These are phyloP conservation scores for Trametes polyzona DNA, from an alignment of 1,284 basidiomycete genomes.

Conservation along the genomic window DNA sequence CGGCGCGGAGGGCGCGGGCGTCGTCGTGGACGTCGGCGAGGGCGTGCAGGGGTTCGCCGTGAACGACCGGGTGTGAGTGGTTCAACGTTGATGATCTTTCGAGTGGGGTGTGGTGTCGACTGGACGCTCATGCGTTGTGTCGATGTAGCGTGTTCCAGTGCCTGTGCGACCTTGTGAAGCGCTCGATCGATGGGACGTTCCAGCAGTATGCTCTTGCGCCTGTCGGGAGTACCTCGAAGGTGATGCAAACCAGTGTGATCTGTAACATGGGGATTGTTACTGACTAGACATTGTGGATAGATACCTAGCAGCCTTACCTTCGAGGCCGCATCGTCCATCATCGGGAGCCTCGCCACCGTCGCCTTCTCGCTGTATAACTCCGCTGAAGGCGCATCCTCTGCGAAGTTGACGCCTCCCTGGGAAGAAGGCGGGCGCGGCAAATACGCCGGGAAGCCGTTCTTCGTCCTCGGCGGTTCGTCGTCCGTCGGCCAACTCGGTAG, in stretches of 20 bases:
- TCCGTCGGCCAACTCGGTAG: conserved; percentile 43
- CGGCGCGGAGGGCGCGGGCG: conserved; percentile 53
- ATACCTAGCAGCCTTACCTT: conserved; percentile 24
- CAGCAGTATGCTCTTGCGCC: conserved; percentile 29
- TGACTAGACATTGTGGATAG: conserved; percentile 1
- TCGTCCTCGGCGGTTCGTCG: conserved; percentile 41
- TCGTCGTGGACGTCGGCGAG: conserved; percentile 47
- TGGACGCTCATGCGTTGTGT: too few relatives aligned
- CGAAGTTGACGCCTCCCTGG: conserved; percentile 26
- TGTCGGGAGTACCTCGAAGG: conserved; percentile 24
- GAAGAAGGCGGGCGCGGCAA: conserved; percentile 33
- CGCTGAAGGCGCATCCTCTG: neutral
- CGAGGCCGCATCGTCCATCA: conserved; percentile 28
- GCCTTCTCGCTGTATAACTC: conserved; percentile 18
- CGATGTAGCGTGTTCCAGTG: too few relatives aligned
- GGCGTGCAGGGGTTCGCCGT: conserved; percentile 44
- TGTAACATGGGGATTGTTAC: neutral
- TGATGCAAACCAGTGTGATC: too few relatives aligned
- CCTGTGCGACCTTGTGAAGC: conserved; percentile 19
- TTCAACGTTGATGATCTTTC: neutral
- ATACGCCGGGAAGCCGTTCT: conserved; percentile 34
- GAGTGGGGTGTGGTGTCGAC: too few relatives aligned
- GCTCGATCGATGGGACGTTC: conserved; percentile 19
- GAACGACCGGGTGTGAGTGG: conserved; percentile 50
- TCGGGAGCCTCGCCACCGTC: conserved; percentile 26